Base-by-base conservation (phyloP, 139 green algal species). In the Haematococcus lacustris region DNA sequence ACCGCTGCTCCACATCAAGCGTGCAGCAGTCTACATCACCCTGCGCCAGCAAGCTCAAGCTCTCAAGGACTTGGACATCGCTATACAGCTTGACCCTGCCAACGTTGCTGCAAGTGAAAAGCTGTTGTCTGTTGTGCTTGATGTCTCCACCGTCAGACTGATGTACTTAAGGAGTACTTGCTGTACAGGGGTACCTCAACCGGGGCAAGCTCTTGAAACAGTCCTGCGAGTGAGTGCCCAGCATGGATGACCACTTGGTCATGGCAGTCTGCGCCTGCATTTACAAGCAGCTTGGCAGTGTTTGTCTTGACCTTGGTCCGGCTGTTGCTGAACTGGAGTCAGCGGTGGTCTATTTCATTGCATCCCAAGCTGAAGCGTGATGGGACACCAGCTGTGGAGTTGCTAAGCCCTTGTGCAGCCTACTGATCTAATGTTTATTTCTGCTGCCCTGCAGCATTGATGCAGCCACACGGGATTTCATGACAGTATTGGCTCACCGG, bases 1-100 rank as follows among this genome's bases (percentile, higher is more conserved):
- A 3, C 57, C 76, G 0, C 30, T 90, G 34, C 51, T 87, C 25
- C 87, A 86, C 76, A 83, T 76, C 0, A 90, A 90, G 69, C 70
- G 82, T 2, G 83, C 85, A 33, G 81, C 83, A 40, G 85, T 81
- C 1, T 86, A 89, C 75, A 82, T 83, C 1, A 71, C 41, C n/a
- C 40, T 85, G 34, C 72, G 77, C 7, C 73, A 84, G 60, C 61
- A 68, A 33, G 66, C 70, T 0, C 74, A 76, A 30, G 85, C 81
- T 1, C 66, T 90, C 39, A 69, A 73, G 3, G 85, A 90, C 39
- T 66, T 88, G 2, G 73, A 82, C 43, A 76, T 40, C 50, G 77
- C 76, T 5, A 70, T 85, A 25, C 71, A 82, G 23, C 28, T 76
- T 26, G 79, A 64, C 67, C 32, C 26, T n/a, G n/a, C n/a, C n/a